phyloP scores from a whole-genome alignment of 495 filamentous ascomycete genomes.

The Penicillium maclennaniae region DNA sequence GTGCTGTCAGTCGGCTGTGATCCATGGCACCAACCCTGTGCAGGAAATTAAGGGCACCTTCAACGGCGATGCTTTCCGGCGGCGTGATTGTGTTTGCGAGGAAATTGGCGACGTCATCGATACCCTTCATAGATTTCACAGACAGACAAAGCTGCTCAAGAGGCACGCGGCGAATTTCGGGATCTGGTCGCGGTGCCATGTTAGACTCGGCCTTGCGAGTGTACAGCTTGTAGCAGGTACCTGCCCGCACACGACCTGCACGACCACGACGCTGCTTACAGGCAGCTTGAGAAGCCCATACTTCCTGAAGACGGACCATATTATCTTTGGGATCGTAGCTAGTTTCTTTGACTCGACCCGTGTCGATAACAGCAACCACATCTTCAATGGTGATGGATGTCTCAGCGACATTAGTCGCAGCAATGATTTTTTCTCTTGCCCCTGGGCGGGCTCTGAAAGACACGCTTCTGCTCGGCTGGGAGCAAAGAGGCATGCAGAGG shows the following conservation, averaged over 20 bases:
- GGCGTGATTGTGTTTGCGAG: constrained; percentile 84
- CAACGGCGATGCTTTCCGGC: constrained; percentile 76
- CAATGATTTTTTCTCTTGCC: constrained; percentile 91
- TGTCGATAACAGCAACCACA: constrained; percentile 94
- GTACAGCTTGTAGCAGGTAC: constrained; percentile 93
- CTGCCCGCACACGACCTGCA: constrained; percentile 86
- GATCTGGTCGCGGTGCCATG: constrained; percentile 88
- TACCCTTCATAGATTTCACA: constrained; percentile 86
- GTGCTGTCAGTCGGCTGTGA: constrained; percentile 77
- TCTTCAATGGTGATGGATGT: constrained; percentile 98
- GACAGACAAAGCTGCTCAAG: constrained; percentile 92
- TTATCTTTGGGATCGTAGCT: constrained; percentile 89
- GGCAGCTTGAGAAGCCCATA: constrained; percentile 91
- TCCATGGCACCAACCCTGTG: constrained; percentile 84
- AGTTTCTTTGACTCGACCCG: constrained; percentile 92
- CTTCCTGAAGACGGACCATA: constrained; percentile 90
- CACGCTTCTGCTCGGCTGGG: constrained; percentile 77
- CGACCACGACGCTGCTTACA: constrained; percentile 96
- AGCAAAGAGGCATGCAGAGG: constrained; percentile 91
- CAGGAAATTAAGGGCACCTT: constrained; percentile 74
- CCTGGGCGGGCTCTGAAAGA: constrained; percentile 71
- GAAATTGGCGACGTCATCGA: constrained; percentile 73
- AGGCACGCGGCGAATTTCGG: constrained; percentile 88
- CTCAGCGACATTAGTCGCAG: constrained; percentile 94
- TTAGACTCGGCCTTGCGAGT: constrained; percentile 77